Evolutionary conservation across 768 basidiomycete genomes (phyloP), one percentile per base, ranked within the genome.

Genomic region (Tulasnella sp.): DNA sequence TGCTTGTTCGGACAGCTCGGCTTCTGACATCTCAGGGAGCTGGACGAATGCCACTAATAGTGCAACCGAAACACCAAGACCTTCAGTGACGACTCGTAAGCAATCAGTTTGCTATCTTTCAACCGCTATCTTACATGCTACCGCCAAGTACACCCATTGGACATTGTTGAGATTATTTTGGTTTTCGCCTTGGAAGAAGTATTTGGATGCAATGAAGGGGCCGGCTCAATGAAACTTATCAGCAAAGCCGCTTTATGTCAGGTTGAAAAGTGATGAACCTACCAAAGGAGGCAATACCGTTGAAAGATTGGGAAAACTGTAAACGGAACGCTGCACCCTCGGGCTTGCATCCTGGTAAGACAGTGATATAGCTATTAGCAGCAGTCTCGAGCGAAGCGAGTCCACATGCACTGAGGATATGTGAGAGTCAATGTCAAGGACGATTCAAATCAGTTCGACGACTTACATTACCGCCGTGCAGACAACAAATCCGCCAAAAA

Each of bases 271-370:
- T 25, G 24, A 53, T 46, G 44, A 25, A 53, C 45, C 19, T 43
- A n/a, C n/a, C 50, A 42, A 85, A 83, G 3, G 77, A 76, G 0
- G 83, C 82, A 37, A 86, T 68, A 20, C 82, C 83, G 59, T 83
- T 81, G 68, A 81, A 83, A 3, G 80, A 79, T 65, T 86, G 84
- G 54, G 80, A 81, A 63, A 85, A 81, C 62, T 83, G 84, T 45
- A 87, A 70, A 25, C 83, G 72, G 58, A 80, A 77, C 12, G 81
- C 80, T 42, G 82, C 82, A 62, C 79, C 78, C 58, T 77, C 76
- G 24, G 77, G 78, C 3, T 74, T 68, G n/a, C n/a, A n/a, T n/a
- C 28, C 28, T 34, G 29, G 29, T 44, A 83, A 66, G 31, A 83
- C 78, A 3, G 81, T 65, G 56, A 84, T 80, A 64, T 85, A 83